Evolutionary conservation across 352 stramenopile genomes (phyloP).

Genomic region (Pythium rishiriense): DNA sequence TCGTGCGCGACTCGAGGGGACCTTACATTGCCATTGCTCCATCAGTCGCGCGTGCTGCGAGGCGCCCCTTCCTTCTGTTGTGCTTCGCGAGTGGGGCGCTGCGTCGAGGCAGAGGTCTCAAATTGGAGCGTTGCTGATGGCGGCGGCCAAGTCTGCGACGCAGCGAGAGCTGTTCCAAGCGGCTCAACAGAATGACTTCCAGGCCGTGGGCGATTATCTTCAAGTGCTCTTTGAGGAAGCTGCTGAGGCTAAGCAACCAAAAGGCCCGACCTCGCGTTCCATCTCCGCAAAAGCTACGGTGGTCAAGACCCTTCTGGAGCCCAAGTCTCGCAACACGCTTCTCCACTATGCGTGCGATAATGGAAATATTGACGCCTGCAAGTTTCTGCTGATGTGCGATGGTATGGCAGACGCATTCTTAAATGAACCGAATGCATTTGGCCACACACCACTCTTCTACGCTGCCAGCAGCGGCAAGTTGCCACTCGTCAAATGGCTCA

Average conservation of each 20-base stretch:
- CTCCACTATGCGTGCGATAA: conserved; percentile 84
- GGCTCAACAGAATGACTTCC: conserved; percentile 68
- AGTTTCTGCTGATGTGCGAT: conserved; percentile 74
- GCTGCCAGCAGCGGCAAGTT: conserved; percentile 69
- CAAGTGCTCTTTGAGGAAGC: conserved; percentile 49
- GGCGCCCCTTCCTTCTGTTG: conserved; percentile 9
- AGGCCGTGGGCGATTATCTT: conserved; percentile 56
- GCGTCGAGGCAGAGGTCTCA: neutral
- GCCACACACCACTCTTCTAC: conserved; percentile 81
- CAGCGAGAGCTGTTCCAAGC: conserved; percentile 74
- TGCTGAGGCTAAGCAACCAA: conserved; percentile 10
- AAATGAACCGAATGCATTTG: conserved; percentile 77
- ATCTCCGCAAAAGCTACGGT: conserved; percentile 14
- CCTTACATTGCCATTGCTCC: neutral
- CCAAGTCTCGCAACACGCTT: conserved; percentile 71
- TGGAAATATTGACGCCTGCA: conserved; percentile 81
- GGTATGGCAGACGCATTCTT: conserved; percentile 57
- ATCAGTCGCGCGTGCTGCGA: conserved; percentile 1
- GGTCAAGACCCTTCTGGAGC: conserved; percentile 51
- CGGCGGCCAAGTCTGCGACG: conserved; percentile 24
- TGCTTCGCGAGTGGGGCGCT: neutral
- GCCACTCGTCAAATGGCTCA: conserved; percentile 80
- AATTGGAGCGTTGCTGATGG: conserved; percentile 3
- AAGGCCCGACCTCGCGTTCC: conserved; percentile 4
- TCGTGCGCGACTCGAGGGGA: conserved; percentile 5